Conservation (phyloP, 2,329 filamentous ascomycete genomes). For the Eutypella sp. region DNA sequence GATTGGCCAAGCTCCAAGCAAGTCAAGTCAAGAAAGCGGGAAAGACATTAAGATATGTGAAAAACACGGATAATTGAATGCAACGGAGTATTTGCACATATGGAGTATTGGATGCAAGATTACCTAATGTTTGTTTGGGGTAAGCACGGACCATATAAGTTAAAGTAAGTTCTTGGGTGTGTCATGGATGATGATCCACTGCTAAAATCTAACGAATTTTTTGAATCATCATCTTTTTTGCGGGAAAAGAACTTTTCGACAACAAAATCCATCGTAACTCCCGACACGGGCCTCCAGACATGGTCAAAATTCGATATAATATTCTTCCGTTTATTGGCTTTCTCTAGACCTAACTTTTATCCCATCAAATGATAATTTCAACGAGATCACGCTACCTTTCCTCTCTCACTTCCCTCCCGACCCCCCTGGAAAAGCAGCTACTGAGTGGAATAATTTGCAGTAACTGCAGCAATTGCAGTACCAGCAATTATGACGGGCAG, state of each 20-base stretch:
- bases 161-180: background rate
- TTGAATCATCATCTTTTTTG: conserved; percentile 42
- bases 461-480: too few species aligned
- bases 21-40: too few species aligned
- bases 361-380: conserved; percentile 53
- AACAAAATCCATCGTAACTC: conserved; percentile 40
- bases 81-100: too few species aligned
- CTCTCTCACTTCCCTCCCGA: conserved; percentile 37
- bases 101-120: too few species aligned
- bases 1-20: too few species aligned
- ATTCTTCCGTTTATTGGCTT: conserved; percentile 36
- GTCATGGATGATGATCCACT: conserved; percentile 1
- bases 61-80: too few species aligned
- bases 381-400: conserved; percentile 47
- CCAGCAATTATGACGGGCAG: conserved; percentile 57
- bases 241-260: conserved; percentile 41
- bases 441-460: too few species aligned
- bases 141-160: background rate
- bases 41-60: too few species aligned
- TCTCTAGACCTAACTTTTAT: conserved; percentile 52
- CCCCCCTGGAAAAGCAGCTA: conserved; percentile 34
- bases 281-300: conserved; percentile 46
- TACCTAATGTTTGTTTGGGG: too few species aligned
- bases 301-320: conserved; percentile 47
- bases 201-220: conserved; percentile 24